phyloP scores from a whole-genome alignment of 1,284 basidiomycete species.

The Polyporus tsugae region DNA sequence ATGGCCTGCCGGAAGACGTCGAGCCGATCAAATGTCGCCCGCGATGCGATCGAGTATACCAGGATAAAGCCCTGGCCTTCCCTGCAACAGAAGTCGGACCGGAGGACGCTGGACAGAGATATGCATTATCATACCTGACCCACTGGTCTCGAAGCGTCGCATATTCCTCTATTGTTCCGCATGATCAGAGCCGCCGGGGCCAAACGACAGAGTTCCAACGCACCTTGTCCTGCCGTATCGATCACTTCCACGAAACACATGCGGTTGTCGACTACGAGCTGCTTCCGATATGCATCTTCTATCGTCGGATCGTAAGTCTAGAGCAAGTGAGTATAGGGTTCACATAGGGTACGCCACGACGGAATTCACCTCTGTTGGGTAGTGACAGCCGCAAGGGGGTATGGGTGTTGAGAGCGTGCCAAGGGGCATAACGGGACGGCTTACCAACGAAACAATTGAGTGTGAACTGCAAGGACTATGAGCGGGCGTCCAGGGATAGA shows the following conservation, averaged over 20 bases:
- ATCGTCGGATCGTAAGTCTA: conserved; percentile 93
- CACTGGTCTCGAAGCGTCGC: conserved; percentile 98
- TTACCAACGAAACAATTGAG: conserved; percentile 92
- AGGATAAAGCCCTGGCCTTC: conserved; percentile 99
- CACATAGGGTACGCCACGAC: neutral
- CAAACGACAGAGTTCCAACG: conserved; percentile 40
- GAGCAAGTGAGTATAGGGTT: conserved; percentile 11
- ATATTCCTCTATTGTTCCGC: conserved; percentile 80
- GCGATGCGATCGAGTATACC: conserved; percentile 97
- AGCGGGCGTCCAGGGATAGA: conserved; percentile 23
- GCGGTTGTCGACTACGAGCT: conserved; percentile 89
- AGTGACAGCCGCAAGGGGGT: conserved; percentile 24
- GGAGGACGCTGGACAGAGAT: conserved; percentile 11
- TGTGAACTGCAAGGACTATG: conserved; percentile 70
- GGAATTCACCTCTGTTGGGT: conserved; percentile 34
- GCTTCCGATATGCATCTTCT: conserved; percentile 95
- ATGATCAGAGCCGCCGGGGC: conserved; percentile 26
- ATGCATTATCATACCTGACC: conserved; percentile 80
- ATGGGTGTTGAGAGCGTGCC: conserved; percentile 31
- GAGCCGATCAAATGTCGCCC: conserved; percentile 93
- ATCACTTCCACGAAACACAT: conserved; percentile 95
- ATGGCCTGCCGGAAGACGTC: conserved; percentile 97
- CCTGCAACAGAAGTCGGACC: conserved; percentile 52
- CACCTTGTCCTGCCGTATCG: conserved; percentile 94
- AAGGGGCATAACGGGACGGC: conserved; percentile 31